Conservation (phyloP, 2,329 filamentous ascomycete species). For the Arthroderma uncinatum region DNA sequence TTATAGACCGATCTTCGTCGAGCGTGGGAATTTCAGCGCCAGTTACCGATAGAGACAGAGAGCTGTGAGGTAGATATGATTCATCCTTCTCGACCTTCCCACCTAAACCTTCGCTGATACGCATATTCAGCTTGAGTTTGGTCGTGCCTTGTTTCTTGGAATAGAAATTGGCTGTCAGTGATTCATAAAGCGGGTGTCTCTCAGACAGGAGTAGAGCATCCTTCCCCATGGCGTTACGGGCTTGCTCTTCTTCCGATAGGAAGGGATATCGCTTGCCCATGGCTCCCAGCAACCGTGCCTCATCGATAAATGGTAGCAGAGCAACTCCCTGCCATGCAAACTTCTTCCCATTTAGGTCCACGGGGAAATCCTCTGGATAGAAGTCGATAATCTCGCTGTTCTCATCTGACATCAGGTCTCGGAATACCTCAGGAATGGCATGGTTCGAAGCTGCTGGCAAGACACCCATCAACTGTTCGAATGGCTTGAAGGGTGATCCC, state of each 20-base stretch:
- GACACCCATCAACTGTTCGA: slow-evolving; percentile 97
- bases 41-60: slow-evolving; percentile 66
- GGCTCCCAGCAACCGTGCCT: slow-evolving; percentile 68
- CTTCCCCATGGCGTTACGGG: slow-evolving; percentile 66
- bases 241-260: slow-evolving; percentile 62
- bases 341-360: slow-evolving; percentile 96
- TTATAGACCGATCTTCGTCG: slow-evolving; percentile 77
- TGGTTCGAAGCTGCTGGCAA: slow-evolving; percentile 87
- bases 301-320: slow-evolving; percentile 90
- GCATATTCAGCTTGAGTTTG: slow-evolving; percentile 62
- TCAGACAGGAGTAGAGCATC: slow-evolving; percentile 80
- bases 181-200: slow-evolving; percentile 71
- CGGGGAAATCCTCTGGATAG: slow-evolving; percentile 85
- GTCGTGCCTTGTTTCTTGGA: slow-evolving; percentile 67
- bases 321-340: slow-evolving; percentile 97
- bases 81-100: slow-evolving; percentile 74
- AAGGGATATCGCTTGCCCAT: slow-evolving; percentile 74
- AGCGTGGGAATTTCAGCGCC: slow-evolving; percentile 61
- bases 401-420: slow-evolving; percentile 75
- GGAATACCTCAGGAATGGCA: slow-evolving; percentile 78
- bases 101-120: slow-evolving; percentile 63
- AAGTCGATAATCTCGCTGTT: slow-evolving; percentile 94
- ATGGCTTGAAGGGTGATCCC: slow-evolving; percentile 76
- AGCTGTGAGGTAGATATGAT: slow-evolving; percentile 71
- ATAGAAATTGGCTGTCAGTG: slow-evolving; percentile 76